These are phyloP conservation scores for Curvularia eragrostidis DNA, from an alignment of 2,329 filamentous ascomycete species.

Conservation along the genomic window DNA sequence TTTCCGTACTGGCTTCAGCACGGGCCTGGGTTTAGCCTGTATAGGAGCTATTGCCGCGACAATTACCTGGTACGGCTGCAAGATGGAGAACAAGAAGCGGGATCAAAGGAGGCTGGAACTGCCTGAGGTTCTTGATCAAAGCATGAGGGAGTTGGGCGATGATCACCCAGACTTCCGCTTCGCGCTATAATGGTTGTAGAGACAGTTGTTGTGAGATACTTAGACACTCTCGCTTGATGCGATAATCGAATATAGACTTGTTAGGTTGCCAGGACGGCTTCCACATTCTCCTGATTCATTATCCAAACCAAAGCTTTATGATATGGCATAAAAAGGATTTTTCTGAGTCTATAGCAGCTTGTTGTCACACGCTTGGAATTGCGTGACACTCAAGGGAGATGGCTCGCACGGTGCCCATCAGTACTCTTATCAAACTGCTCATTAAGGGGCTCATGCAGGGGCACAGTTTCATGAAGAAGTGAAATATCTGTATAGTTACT, in stretches of 20 bases:
- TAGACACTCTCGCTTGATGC: not conserved
- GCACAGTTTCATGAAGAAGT: not conserved
- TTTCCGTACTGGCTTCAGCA: constrained; percentile 41
- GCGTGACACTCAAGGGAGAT: not conserved
- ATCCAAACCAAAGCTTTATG: not conserved
- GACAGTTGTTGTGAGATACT: not conserved
- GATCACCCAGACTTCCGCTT: constrained; percentile 61
- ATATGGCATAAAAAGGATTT: not conserved
- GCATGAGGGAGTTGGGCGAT: constrained; percentile 43
- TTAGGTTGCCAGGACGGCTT: not conserved
- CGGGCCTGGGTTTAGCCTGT: constrained; percentile 35
- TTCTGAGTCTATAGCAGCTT: not conserved
- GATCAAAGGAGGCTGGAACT: constrained; percentile 54
- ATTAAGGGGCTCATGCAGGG: not conserved
- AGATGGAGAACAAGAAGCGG: constrained; percentile 56
- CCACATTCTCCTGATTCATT: not conserved
- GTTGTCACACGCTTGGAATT: not conserved
- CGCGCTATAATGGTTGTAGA: constrained; percentile 16
- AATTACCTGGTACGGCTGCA: constrained; percentile 55
- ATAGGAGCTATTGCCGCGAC: constrained; percentile 46
- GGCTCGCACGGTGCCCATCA: not conserved
- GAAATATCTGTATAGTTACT: not conserved
- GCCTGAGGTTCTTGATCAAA: constrained; percentile 10
- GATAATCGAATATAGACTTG: not conserved
- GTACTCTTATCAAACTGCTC: not conserved